Base-by-base conservation (phyloP, 805 yeast genomes). In the Debaryomyces tyrocola region DNA sequence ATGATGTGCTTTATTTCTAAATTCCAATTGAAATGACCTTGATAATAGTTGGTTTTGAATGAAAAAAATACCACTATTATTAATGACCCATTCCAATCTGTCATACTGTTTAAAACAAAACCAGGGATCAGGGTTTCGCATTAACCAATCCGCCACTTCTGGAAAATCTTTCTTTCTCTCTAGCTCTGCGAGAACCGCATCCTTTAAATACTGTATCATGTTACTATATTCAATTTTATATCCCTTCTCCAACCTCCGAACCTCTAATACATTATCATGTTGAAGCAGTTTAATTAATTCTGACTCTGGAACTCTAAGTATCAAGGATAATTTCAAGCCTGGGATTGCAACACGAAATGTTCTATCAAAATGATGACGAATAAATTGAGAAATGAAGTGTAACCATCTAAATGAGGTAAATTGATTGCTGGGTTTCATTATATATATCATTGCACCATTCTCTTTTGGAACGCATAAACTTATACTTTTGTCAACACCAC, bases 401-500 rank as follows among this genome's bases (percentile, higher is more conserved):
- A 81, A 64, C 95, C 96, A 89, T 28, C 75, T 67, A 33, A 82
- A 63, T 0, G 94, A 76, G 1, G 83, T 71, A 2, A 70, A 55
- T 6, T 74, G 71, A 4, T 84, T 77, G 39, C 76, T 77, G 20
- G 84, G 73, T 44, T 80, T 75, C 37, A 90, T 54, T 20, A 87
- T 75, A 59, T 80, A 85, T 4, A 82, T 67, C 31, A 43, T 38
- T 8, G 55, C 46, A 2, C 58, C 63, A 17, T 58, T 51, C 1
- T 55, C 59, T 14, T 52, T 35, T 1, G 66, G 62, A 2, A 63
- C 66, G 1, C 72, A 71, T 4, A 88, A 58, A 11, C 80, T 77
- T 10, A 91, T 70, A 0, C 94, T 77, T 56, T 87, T 84, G 57
- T 91, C 97, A 29, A 84, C 62, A 0, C 78, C 62, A 38, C 84